phyloP scores from a whole-genome alignment of 306 rosid species.

The Carpinus viminea region DNA sequence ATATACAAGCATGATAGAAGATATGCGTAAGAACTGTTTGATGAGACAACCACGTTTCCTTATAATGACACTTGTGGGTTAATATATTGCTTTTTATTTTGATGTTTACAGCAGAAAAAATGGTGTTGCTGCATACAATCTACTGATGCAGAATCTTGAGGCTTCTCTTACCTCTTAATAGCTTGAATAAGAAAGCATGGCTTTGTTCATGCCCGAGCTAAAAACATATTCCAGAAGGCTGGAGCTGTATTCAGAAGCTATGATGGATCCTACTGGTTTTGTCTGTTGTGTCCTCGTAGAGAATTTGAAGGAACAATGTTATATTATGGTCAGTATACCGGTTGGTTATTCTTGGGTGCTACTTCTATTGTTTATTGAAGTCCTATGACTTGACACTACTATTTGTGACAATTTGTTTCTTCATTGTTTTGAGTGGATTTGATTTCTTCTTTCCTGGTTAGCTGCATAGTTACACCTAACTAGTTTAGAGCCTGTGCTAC shows the following conservation, averaged over 20 bases:
- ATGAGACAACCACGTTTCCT: not conserved
- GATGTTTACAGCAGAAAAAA: slow-evolving; percentile 53
- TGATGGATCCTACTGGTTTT: slow-evolving; percentile 56
- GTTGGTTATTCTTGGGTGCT: slow-evolving; percentile 17
- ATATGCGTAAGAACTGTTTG: not conserved
- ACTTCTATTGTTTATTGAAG: slow-evolving; percentile 12
- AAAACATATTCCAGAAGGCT: slow-evolving; percentile 43
- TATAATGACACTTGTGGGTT: not conserved
- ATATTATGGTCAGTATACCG: slow-evolving; percentile 20
- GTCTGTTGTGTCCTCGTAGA: slow-evolving; percentile 30
- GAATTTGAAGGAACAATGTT: slow-evolving; percentile 26
- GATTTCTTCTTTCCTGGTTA: slow-evolving; percentile 13
- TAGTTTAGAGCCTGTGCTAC: too few relatives aligned
- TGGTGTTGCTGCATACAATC: slow-evolving; percentile 78
- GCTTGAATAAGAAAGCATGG: slow-evolving; percentile 13
- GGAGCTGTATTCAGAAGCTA: slow-evolving; percentile 53
- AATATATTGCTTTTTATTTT: not conserved
- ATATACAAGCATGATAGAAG: not conserved
- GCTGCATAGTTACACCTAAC: not conserved
- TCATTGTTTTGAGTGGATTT: slow-evolving; percentile 15
- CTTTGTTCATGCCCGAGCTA: slow-evolving; percentile 26
- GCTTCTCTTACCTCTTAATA: slow-evolving; percentile 25
- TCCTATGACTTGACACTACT: slow-evolving; percentile 12
- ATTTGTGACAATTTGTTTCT: slow-evolving; percentile 10
- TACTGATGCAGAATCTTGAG: slow-evolving; percentile 45